Base-by-base conservation (phyloP, 768 basidiomycete species). In the Naganishia onofrii region DNA sequence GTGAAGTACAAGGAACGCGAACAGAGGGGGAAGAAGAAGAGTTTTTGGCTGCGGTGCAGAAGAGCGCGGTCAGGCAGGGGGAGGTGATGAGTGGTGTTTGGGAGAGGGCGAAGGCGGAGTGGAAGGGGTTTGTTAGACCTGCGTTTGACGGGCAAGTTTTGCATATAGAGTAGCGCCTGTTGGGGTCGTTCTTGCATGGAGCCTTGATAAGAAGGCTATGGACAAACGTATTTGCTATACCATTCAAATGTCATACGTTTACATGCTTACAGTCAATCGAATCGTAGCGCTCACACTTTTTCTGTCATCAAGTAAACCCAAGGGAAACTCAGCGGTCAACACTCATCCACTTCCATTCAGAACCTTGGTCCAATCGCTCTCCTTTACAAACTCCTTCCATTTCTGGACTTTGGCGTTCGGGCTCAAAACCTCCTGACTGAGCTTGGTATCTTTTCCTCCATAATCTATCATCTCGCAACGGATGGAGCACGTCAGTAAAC, bases 11-110 rank as follows among this genome's bases (percentile, higher is more conserved):
- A 53, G 65, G 58, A 83, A 83, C 58, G 74, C 74, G 57, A 70
- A 32, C 74, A 64, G 58, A 77, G 70, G 68, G 71, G 75, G 77
- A 84, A 73, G 48, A 77, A 69, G 66, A 80, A 68, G 67, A 85
- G 84, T 73, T 76, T 71, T 55, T 70, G 74, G 68, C 75, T 23
- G 86, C 87, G 5, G 74, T 88, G 1, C 79, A 79, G 56, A 73
- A 86, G 72, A 66, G 63, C 23, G 71, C 26, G 28, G 58, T 42
- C n/a, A 66, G 51, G 28, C 63, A 69, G 38, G 69, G 48, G 29
- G 44, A 68, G 38, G 68, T n/a, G 68, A 63, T 56, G 72, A 48
- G 32, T 44, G 52, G 55, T 46, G 53, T 64, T 8, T 70, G 69
- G 53, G 46, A 72, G 52, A 69, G 65, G 60, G 67, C 57, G 46